Base-by-base conservation (phyloP, 306 rosid genomes). In the Ziziphus jujuba region DNA sequence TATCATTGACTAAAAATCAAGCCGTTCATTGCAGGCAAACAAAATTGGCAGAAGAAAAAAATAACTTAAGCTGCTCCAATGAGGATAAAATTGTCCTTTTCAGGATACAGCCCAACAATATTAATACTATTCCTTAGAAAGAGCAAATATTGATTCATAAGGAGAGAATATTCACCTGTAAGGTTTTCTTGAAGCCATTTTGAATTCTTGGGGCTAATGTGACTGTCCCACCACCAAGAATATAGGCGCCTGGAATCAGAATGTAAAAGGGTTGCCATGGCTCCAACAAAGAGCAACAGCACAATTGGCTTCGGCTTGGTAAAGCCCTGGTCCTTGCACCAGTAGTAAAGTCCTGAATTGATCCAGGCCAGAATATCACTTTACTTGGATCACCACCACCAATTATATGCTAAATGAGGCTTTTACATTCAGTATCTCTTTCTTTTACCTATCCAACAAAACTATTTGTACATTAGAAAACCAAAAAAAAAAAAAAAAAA, bases 201-300 rank as follows among this genome's bases (percentile, higher is more conserved):
- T 4, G 99, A 95, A 77, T 88, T 91, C 76, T 87, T 91, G 34
- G 99, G 99, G 75, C 95, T 85, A 63, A 82, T 88, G 80, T 95
- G 99, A 71, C 99, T 95, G 69, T 95, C 99, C 99, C 99, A 95
- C 99, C 99, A 95, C 99, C 99, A 95, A 65, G 99, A 95, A 78
- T 95, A 95, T 62, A 95, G 74, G 63, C 96, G 96, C 74, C 97
- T 80, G 40, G 99, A 84, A 70, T 91, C 99, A 0, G 95, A 87
- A 71, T 95, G 91, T 35, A 73, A 77, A 72, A 88, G 33, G 31
- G 96, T 81, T 58, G 95, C 95, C 96, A 95, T 88, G 61, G 73
- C 75, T 70, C 92, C 92, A n/a, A 89, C 88, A 11, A 80, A 67
- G 68, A 84, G 51, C 83, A 88, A 59, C 70, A 85, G 78, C 70